A percentile compares a stretch with the other conserved stretches of the same genome.
phyloP scores from a whole-genome alignment of 129 eudicot species.

The Escallonia herrerae region DNA sequence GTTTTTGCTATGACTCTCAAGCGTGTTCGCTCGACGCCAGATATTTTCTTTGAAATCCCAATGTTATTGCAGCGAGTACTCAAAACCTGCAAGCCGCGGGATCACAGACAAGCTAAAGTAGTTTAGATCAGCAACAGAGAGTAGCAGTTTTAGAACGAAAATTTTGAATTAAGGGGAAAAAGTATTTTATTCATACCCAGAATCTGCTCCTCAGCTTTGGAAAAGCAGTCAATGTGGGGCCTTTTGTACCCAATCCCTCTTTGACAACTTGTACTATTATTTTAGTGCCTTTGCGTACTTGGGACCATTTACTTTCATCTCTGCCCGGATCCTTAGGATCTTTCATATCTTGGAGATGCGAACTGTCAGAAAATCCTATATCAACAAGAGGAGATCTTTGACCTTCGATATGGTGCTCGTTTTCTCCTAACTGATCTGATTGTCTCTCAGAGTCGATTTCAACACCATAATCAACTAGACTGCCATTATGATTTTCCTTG shows the following conservation, averaged over 20 bases:
- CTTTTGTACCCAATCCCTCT: constrained; percentile 94
- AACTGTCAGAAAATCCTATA: constrained; percentile 10
- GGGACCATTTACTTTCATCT: constrained; percentile 66
- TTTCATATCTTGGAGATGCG: constrained; percentile 25
- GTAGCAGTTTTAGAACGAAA: no score
- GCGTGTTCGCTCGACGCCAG: constrained; percentile 81
- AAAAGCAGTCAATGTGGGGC: constrained; percentile 77
- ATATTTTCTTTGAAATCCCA: constrained; percentile 80
- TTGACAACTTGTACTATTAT: constrained; percentile 86
- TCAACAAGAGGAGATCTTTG: constrained; percentile 14
- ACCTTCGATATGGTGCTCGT: constrained; percentile 24
- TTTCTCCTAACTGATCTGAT: constrained; percentile 29
- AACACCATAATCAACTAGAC: constrained; percentile 26
- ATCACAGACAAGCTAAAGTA: no score
- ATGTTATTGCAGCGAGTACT: constrained; percentile 49
- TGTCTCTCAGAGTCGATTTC: constrained; percentile 28
- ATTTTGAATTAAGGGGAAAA: no score
- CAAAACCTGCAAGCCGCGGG: constrained; percentile 47
- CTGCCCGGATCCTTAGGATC: constrained; percentile 10
- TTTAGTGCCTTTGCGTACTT: constrained; percentile 75
- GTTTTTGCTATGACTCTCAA: constrained; percentile 73
- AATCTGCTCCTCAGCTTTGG: constrained; percentile 91
- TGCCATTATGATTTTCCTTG: constrained; percentile 50
- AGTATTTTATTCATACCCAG: no score
- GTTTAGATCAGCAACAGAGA: no score